phyloP scores from a whole-genome alignment of 768 basidiomycete species.

The Mycena haematopus region DNA sequence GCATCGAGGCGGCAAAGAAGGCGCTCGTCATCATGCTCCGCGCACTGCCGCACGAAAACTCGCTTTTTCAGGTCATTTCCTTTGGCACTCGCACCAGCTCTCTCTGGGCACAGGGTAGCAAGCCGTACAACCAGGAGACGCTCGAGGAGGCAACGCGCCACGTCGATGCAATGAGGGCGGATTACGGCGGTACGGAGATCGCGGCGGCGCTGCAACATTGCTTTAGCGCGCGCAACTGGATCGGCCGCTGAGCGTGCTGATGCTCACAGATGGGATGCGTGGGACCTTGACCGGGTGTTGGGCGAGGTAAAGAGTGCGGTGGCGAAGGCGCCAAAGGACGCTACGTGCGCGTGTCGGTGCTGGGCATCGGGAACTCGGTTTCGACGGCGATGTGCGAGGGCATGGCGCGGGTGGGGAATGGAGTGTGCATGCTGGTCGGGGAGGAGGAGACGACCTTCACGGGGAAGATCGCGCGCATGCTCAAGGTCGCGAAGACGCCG shows the following conservation, averaged over 20 bases:
- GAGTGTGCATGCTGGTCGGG: conserved; percentile 45
- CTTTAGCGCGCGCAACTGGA: conserved; percentile 37
- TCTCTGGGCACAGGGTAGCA: conserved; percentile 41
- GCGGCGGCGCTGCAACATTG: conserved; percentile 38
- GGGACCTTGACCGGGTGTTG: conserved; percentile 25
- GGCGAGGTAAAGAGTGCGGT: conserved; percentile 32
- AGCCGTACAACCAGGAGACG: conserved; percentile 31
- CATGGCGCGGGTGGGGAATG: conserved; percentile 50
- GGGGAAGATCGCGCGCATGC: conserved; percentile 46
- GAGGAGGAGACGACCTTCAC: conserved; percentile 48
- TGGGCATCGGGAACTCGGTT: conserved; percentile 51
- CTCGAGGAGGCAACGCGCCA: conserved; percentile 39
- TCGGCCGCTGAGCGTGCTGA: conserved; percentile 45
- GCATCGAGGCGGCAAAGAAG: conserved; percentile 45
- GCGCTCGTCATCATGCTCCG: conserved; percentile 48
- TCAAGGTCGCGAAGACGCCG: conserved; percentile 46
- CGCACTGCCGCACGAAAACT: conserved; percentile 42
- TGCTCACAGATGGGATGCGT: conserved; percentile 53
- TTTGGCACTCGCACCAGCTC: conserved; percentile 37
- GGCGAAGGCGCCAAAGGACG: conserved; percentile 26
- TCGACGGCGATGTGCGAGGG: conserved; percentile 48
- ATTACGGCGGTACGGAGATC: conserved; percentile 51
- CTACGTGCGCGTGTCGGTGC: conserved; percentile 49
- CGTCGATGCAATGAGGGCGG: conserved; percentile 38
- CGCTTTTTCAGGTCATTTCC: conserved; percentile 50